A percentile compares a stretch with the other conserved stretches of the same genome.
Evolutionary conservation across 129 eudicot genomes (phyloP).

Genomic region (Escallonia rubra): DNA sequence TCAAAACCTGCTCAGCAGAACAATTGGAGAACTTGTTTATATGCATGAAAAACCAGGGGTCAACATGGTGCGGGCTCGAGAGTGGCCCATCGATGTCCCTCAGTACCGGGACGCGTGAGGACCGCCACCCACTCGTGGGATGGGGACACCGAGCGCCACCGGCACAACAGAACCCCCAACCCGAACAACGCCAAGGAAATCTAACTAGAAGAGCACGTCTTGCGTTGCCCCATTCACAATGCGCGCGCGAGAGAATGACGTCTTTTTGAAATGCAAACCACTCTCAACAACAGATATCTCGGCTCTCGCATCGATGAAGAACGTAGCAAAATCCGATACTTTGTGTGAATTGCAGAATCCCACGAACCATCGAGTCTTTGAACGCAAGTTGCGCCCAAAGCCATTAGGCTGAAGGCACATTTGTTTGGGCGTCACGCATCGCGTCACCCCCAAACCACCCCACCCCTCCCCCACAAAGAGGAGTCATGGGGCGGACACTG

Average conservation of each 20-base stretch:
- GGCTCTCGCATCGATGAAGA: slow-evolving; percentile 27
- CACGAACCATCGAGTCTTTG: slow-evolving; percentile 10
- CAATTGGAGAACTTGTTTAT: not conserved
- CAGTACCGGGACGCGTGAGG: too few relatives aligned
- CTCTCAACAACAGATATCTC: slow-evolving; percentile 10
- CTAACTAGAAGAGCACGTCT: not conserved
- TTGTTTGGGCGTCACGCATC: not conserved
- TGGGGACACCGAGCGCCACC: not conserved
- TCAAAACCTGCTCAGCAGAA: not conserved
- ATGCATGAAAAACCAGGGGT: too few relatives aligned
- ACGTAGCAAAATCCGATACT: slow-evolving; percentile 22
- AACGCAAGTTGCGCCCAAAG: not conserved
- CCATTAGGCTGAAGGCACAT: not conserved
- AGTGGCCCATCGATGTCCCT: too few relatives aligned
- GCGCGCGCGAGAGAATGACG: not conserved
- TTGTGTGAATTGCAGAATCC: slow-evolving; percentile 25
- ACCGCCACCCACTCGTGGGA: not conserved
- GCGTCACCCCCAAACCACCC: not conserved
- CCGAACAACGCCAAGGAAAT: not conserved
- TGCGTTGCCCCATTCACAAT: not conserved
- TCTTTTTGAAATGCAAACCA: not conserved
- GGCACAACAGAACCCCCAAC: not conserved
- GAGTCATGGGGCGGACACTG: not conserved
- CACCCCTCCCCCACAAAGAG: not conserved
- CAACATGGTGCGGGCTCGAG: too few relatives aligned